Percentiles rank a stretch among this genome's conserved stretches.
These are phyloP conservation scores for Trichoderma breve DNA, from an alignment of 2,329 filamentous ascomycete species.

Conservation along the genomic window DNA sequence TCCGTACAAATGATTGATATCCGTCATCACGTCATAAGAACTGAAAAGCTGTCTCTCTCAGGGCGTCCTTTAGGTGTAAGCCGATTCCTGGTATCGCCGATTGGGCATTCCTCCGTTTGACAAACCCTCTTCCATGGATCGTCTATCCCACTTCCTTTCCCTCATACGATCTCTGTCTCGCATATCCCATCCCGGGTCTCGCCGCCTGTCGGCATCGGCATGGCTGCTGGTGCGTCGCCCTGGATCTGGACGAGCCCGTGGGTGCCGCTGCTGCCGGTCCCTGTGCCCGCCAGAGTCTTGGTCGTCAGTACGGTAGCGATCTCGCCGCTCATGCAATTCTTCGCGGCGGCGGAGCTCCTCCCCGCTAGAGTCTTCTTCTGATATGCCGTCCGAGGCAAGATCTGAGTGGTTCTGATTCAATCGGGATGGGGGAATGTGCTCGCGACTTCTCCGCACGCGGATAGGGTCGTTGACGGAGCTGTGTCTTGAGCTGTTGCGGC, in stretches of 20 bases:
- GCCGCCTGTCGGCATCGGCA: conserved; percentile 46
- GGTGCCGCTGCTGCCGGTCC: conserved; percentile 36
- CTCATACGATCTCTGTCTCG: conserved; percentile 33
- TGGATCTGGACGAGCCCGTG: conserved; percentile 39
- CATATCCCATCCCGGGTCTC: conserved; percentile 36
- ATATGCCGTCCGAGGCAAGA: conserved; percentile 36
- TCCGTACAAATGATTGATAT: neutral
- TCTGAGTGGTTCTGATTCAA: conserved; percentile 45
- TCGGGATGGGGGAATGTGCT: conserved; percentile 41
- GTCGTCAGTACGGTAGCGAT: conserved; percentile 35
- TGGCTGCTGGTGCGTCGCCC: conserved; percentile 50
- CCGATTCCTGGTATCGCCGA: conserved; percentile 40
- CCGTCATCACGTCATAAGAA: conserved; percentile 13
- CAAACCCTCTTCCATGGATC: conserved; percentile 33
- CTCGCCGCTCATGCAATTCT: conserved; percentile 29
- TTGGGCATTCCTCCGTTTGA: conserved; percentile 36
- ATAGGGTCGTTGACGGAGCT: conserved; percentile 33
- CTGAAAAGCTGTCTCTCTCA: neutral
- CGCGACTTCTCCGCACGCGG: conserved; percentile 39
- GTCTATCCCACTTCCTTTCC: conserved; percentile 36
- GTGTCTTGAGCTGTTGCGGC: conserved; percentile 37
- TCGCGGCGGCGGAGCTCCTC: conserved; percentile 32
- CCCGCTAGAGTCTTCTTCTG: conserved; percentile 36
- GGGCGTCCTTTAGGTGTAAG: conserved; percentile 22
- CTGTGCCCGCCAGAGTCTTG: conserved; percentile 32